Evolutionary conservation across 208 protist genomes (phyloP).

Genomic region (Sergeia podlipaevii): DNA sequence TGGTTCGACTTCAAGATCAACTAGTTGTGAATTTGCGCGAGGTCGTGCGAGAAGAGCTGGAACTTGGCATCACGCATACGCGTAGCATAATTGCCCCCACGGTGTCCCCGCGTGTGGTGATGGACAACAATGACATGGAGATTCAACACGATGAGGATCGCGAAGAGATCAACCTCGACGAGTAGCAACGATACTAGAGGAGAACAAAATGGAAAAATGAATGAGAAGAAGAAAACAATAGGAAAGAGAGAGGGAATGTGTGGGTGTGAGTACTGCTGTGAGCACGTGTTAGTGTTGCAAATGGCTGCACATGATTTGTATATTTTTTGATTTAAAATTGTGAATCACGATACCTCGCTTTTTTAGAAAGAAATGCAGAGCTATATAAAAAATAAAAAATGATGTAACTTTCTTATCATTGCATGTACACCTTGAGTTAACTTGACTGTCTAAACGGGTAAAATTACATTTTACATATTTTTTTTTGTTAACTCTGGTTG

Average conservation of each 20-base stretch:
- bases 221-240: background rate
- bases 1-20: slow-evolving; percentile 57
- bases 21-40: slow-evolving; percentile 52
- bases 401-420: too few species aligned
- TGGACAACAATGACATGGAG: slow-evolving; percentile 89
- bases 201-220: background rate
- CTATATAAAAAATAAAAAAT: too few species aligned
- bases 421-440: too few species aligned
- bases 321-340: too few species aligned
- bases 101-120: slow-evolving; percentile 75
- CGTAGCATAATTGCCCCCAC: slow-evolving; percentile 25
- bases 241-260: background rate
- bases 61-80: slow-evolving; percentile 44
- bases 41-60: slow-evolving; percentile 56
- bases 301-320: too few species aligned
- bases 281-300: background rate
- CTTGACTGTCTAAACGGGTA: too few species aligned
- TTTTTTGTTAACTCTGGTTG: too few species aligned
- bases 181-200: too few species aligned
- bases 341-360: too few species aligned
- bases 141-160: slow-evolving; percentile 77
- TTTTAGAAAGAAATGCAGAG: too few species aligned
- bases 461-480: too few species aligned
- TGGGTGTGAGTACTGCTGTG: background rate
- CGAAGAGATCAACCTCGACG: slow-evolving; percentile 81